Base-by-base conservation (phyloP, 257 asterid genomes). In the Fraxinus pennsylvanica region DNA sequence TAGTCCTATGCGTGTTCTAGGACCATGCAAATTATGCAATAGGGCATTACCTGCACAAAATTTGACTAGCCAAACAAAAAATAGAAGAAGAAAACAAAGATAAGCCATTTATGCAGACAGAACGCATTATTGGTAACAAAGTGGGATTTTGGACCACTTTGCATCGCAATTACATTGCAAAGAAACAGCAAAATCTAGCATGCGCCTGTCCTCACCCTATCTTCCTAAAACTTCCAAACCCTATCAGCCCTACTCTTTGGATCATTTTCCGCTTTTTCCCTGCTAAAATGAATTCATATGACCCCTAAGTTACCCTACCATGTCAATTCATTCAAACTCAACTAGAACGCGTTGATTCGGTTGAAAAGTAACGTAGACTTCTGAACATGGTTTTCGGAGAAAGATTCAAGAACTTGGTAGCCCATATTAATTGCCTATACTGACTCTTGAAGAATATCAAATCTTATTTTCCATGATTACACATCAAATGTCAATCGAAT, bases 181-280 rank as follows among this genome's bases (percentile, higher is more conserved):
- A 54, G 50, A 43, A 70, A 82, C 80, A 71, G 76, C 39, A 79
- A 45, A 79, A 78, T 39, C 41, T 73, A 73, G 86, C 88, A 82
- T 82, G 86, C 86, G 78, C 30, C 57, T 75, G 85, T 74, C 81
- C 85, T 74, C 88, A 68, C 57, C 80, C 89, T 85, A 84, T 76
- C 33, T 10, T 57, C 68, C 87, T 76, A 81, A 30, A 41, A 68
- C 71, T 73, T 80, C 88, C 83, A 76, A 74, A 74, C 84, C 82
- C 88, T 84, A 84, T 80, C 69, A 71, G 39, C 84, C 80, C 88
- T 84, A 84, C 69, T 63, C 35, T 27, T 63, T 63, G 27, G 15
- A 6, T 22, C 67, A 21, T 59, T 63, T 63, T 63, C 1, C 3
- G 17, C 69, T 6, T 27, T 27, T 25, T 63, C 0, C 69, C 17